Evolutionary conservation across 495 filamentous ascomycete species (phyloP).

Genomic region (Beverwykella pulmonaria): DNA sequence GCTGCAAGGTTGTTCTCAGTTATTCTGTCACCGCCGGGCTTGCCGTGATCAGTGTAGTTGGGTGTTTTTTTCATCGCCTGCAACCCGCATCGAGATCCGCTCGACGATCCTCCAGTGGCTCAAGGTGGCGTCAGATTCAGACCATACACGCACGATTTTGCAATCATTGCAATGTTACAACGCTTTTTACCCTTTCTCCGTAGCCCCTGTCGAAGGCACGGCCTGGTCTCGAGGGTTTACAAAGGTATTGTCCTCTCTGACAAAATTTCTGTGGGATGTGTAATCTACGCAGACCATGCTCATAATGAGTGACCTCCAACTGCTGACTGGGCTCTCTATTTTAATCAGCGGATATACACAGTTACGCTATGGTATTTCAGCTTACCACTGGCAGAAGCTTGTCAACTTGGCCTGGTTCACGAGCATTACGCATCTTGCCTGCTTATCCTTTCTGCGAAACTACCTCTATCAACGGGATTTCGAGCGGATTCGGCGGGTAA

Average conservation of each 20-base stretch:
- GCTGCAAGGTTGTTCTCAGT: neutral
- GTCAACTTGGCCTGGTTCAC: constrained; percentile 9
- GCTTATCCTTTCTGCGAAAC: neutral
- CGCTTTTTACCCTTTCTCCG: too few relatives aligned
- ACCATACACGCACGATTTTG: neutral
- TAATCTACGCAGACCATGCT: neutral
- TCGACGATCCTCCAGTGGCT: neutral
- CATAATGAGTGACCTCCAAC: constrained; percentile 6
- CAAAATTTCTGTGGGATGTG: neutral
- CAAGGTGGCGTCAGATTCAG: neutral
- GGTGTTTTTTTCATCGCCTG: neutral
- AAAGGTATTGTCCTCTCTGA: neutral
- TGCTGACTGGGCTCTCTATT: constrained; percentile 16
- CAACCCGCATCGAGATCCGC: neutral
- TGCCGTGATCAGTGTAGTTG: neutral
- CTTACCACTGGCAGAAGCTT: constrained; percentile 17
- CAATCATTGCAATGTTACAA: neutral
- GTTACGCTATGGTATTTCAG: constrained; percentile 6
- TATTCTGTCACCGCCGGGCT: constrained; percentile 3
- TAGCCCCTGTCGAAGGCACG: neutral
- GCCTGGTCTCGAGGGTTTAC: neutral
- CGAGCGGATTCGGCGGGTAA: neutral
- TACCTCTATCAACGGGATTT: neutral
- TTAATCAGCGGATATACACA: constrained; percentile 14
- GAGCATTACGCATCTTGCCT: neutral